A percentile compares a stretch with the other conserved stretches of the same genome.
Conservation (phyloP, 1,284 basidiomycete species). For the Cryptococcus floricola region DNA sequence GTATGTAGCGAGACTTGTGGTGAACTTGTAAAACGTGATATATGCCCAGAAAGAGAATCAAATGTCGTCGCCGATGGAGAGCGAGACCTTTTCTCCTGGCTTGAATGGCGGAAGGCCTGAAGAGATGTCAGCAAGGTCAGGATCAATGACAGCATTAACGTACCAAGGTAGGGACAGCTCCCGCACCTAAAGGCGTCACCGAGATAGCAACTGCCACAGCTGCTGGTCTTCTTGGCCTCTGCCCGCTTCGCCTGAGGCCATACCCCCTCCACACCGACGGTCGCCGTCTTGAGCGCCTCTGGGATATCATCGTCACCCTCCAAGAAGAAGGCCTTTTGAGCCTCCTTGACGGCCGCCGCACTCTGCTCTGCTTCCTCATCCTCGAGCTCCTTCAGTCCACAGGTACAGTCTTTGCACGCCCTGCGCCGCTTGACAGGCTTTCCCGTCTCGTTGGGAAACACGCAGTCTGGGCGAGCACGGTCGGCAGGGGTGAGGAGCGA, state of each 20-base stretch:
- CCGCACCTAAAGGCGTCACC: constrained; percentile 97
- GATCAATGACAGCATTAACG: constrained; percentile 39
- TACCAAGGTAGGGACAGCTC: constrained; percentile 92
- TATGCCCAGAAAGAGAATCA: constrained; percentile 36
- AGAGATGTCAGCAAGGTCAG: constrained; percentile 3
- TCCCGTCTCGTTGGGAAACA: constrained; percentile 39
- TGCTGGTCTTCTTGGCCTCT: constrained; percentile 68
- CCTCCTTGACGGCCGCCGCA: constrained; percentile 38
- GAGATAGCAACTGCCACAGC: constrained; percentile 96
- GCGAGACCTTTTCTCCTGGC: constrained; percentile 92
- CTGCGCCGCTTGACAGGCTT: constrained; percentile 51
- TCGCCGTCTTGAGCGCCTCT: constrained; percentile 34
- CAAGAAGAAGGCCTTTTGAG: constrained; percentile 42
- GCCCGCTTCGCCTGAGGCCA: constrained; percentile 60
- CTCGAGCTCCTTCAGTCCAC: constrained; percentile 88
- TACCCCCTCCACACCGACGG: constrained; percentile 41
- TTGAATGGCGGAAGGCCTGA: constrained; percentile 91
- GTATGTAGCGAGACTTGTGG: not conserved
- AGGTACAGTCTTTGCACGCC: constrained; percentile 83
- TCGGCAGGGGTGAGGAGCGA: constrained; percentile 54
- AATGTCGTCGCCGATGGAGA: constrained; percentile 76
- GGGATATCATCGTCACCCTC: constrained; percentile 50
- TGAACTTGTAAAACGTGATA: not conserved
- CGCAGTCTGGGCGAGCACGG: constrained; percentile 50
- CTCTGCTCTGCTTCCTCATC: constrained; percentile 62